Base-by-base conservation (phyloP, 495 filamentous ascomycete species). In the Podospora pseudocomata region DNA sequence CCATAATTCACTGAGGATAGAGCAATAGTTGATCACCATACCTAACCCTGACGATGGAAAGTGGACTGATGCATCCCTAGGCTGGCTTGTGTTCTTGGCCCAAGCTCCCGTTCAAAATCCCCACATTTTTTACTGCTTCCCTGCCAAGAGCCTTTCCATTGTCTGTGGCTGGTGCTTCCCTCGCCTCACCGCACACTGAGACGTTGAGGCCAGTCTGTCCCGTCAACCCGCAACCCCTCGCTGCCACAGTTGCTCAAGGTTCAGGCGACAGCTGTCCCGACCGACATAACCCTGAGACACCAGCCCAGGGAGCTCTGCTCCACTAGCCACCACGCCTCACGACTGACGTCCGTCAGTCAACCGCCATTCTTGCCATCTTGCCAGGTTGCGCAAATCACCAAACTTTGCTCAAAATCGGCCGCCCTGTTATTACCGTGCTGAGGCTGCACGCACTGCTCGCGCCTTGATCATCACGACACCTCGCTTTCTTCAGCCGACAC, bases 161-260 rank as follows among this genome's bases (percentile, higher is more conserved):
- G 26, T 30, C 59, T 61, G 26, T 26, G 59, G 16, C 30, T 61
- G 16, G 59, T 61, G 59, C 23, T 30, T 6, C 26, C 23, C 16
- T 26, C 23, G 59, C 59, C 26, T 61, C 59, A 61, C 59, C 15
- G 59, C 26, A 28, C 39, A 49, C 39, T 11, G 39, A 49, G 13
- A 49, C 39, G 5, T 68, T 74, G 63, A 72, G 74, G 74, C 74
- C 74, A 76, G 74, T 69, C 67, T 74, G 74, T 70, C 39, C 39
- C 39, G 39, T 70, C 70, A 73, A 20, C 13, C 55, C 67, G 20
- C 64, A 65, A 64, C 68, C 68, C 71, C 72, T 70, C 70, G 64
- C 66, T 65, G 39, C 70, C 70, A 68, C 66, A 64, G 56, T 20
- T 67, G 70, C 19, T 27, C 58, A 70, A 65, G 1, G 68, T 26